A percentile compares a stretch with the other conserved stretches of the same genome.
Conservation (phyloP, 768 basidiomycete species). For the Lactarius trivialis region DNA sequence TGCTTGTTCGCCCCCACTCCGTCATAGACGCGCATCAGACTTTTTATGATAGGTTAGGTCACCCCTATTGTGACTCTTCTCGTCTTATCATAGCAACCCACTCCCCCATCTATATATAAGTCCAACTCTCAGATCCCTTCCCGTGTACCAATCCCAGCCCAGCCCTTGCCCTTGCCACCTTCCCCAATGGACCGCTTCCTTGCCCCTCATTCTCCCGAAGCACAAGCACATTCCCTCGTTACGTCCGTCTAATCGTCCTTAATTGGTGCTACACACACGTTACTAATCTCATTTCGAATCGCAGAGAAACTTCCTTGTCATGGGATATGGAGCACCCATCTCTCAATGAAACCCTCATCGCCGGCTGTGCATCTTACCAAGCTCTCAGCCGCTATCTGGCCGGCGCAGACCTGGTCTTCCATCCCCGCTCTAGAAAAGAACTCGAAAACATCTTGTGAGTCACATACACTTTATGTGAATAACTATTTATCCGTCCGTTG, state of each 20-base stretch:
- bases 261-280: background rate
- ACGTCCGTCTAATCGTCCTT: conserved; percentile 40
- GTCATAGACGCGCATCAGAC: conserved; percentile 1
- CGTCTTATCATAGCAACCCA: background rate
- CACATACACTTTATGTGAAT: background rate
- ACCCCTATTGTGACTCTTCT: background rate
- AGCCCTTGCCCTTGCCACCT: background rate
- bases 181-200: conserved; percentile 60
- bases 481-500: background rate
- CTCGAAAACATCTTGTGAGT: conserved; percentile 69
- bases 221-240: conserved; percentile 58
- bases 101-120: conserved; percentile 4
- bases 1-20: background rate
- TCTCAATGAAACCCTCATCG: conserved; percentile 66
- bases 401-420: conserved; percentile 64
- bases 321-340: conserved; percentile 70
- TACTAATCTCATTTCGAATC: conserved; percentile 28
- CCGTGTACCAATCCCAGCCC: background rate
- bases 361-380: conserved; percentile 74
- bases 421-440: conserved; percentile 57
- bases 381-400: conserved; percentile 68
- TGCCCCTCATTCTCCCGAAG: conserved; percentile 68
- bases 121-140: background rate
- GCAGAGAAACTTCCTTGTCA: conserved; percentile 57
- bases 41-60: background rate